phyloP scores from a whole-genome alignment of 2,329 filamentous ascomycete genomes.

The Orbilia ellipsospora region DNA sequence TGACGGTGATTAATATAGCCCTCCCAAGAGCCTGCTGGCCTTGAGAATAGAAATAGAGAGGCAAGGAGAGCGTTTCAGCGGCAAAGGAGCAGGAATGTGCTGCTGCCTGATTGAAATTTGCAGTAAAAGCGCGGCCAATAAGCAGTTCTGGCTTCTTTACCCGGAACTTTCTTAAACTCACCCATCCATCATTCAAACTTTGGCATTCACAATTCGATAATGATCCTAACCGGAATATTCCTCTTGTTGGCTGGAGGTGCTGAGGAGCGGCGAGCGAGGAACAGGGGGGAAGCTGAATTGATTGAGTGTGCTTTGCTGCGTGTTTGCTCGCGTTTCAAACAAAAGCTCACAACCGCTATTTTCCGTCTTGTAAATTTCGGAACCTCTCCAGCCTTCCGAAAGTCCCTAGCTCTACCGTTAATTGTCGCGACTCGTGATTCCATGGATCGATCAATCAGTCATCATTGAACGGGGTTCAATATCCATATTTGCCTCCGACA shows the following conservation, averaged over 20 bases:
- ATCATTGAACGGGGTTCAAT: too few species aligned
- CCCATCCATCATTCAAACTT: constrained; percentile 5
- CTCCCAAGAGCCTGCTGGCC: constrained; percentile 12
- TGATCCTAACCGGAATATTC: not conserved
- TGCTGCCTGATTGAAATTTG: constrained; percentile 54
- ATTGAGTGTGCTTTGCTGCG: too few species aligned
- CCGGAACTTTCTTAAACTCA: constrained; percentile 12
- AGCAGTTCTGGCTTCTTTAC: constrained; percentile 2
- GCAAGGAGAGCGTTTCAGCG: constrained; percentile 50
- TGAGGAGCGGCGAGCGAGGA: not conserved
- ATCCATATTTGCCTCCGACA: constrained; percentile 17
- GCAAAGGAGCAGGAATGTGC: constrained; percentile 44
- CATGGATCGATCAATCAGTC: constrained; percentile 19
- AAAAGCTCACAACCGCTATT: not conserved
- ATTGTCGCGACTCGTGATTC: constrained; percentile 39
- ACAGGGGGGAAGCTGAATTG: too few species aligned
- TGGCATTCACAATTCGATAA: constrained; percentile 26
- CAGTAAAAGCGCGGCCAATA: constrained; percentile 17
- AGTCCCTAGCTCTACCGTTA: constrained; percentile 23
- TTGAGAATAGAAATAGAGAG: constrained; percentile 36
- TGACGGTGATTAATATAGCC: constrained; percentile 30
- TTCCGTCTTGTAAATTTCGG: constrained; percentile 38
- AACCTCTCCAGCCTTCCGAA: constrained; percentile 37
- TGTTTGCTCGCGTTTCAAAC: not conserved
- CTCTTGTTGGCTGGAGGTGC: too few species aligned